Conservation (phyloP, 192 early-diverging fungal genomes). For the Entomortierella beljakovae region DNA sequence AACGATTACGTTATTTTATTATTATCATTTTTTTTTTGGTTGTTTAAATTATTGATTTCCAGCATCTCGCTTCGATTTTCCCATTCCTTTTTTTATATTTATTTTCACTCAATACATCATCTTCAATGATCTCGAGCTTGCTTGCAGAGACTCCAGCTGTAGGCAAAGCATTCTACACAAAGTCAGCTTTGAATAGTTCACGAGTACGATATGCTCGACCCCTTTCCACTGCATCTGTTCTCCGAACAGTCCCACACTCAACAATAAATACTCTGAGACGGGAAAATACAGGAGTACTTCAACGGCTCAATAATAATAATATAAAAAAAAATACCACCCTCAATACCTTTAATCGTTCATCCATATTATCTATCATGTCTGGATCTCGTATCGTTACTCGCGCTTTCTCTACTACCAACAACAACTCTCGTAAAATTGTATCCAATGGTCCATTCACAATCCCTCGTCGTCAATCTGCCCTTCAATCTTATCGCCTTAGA, state of each 20-base stretch:
- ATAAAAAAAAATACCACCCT: neutral
- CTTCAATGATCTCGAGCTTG: conserved; percentile 52
- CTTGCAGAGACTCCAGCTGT: conserved; percentile 41
- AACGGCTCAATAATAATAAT: conserved; percentile 5
- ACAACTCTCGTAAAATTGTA: neutral
- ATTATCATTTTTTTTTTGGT: too few species aligned
- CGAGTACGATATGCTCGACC: conserved; percentile 15
- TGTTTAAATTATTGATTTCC: too few species aligned
- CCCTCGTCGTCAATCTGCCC: conserved; percentile 44
- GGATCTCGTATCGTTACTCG: conserved; percentile 39
- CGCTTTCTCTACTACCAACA: conserved; percentile 34
- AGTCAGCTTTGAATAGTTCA: neutral
- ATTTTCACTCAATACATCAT: neutral
- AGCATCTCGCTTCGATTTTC: neutral
- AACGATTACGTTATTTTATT: too few species aligned
- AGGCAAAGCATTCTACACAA: conserved; percentile 20
- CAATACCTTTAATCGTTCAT: neutral
- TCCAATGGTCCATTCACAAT: conserved; percentile 18
- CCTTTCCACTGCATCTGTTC: conserved; percentile 36
- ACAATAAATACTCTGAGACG: neutral
- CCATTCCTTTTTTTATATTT: neutral
- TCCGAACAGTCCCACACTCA: conserved; percentile 11
- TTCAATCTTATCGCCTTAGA: conserved; percentile 32
- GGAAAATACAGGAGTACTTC: conserved; percentile 1
- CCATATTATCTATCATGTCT: conserved; percentile 15